Evolutionary conservation across 306 rosid species (phyloP).

Genomic region (Cucumis cinereus): DNA sequence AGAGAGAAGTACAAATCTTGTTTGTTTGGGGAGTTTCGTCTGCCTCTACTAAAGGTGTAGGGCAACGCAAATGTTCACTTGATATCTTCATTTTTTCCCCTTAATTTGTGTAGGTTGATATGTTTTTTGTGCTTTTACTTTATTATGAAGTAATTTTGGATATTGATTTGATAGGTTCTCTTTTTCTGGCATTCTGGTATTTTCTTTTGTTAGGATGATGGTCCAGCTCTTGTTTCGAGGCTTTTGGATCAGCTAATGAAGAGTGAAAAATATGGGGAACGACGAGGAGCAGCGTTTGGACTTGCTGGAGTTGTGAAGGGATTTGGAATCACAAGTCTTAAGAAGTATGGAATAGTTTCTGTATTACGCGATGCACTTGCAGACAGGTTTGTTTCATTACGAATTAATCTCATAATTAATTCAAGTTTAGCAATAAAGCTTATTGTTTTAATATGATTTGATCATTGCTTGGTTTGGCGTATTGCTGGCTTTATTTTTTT

Average conservation of each 20-base stretch:
- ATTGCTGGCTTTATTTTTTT: not conserved
- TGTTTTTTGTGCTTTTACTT: not conserved
- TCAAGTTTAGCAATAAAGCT: not conserved
- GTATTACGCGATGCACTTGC: conserved; percentile 60
- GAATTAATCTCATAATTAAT: not conserved
- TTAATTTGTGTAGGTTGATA: not conserved
- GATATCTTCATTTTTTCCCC: not conserved
- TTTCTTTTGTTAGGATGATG: conserved; percentile 57
- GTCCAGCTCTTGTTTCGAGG: conserved; percentile 56
- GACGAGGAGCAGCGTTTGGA: conserved; percentile 98
- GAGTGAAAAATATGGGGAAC: conserved; percentile 89
- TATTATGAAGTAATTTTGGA: not conserved
- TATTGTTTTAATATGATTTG: not conserved
- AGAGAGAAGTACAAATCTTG: too few species aligned
- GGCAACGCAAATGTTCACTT: not conserved
- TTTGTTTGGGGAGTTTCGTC: too few species aligned
- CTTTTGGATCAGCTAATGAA: conserved; percentile 82
- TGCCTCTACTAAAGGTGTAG: not conserved
- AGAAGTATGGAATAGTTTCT: conserved; percentile 59
- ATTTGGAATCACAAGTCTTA: conserved; percentile 73
- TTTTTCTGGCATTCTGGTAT: not conserved
- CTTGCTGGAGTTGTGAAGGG: conserved; percentile 95
- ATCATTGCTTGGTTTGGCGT: not conserved
- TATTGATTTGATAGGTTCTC: not conserved
- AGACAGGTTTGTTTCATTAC: conserved; percentile 47